phyloP scores from a whole-genome alignment of 1,139 yeast species.

The Pichia sp. region DNA sequence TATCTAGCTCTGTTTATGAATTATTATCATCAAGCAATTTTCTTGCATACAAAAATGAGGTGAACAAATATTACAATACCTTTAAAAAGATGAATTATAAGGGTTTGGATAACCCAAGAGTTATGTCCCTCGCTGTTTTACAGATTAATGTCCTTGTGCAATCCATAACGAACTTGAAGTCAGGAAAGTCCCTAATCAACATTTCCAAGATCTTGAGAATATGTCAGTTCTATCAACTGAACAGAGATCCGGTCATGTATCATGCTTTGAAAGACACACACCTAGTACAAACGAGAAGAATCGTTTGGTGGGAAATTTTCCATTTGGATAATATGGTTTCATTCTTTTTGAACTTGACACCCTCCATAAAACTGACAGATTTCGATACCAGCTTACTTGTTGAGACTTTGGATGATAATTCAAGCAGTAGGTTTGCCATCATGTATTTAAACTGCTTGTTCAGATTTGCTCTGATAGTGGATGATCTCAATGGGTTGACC shows the following conservation, averaged over 20 bases:
- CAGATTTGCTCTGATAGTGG: conserved; percentile 43
- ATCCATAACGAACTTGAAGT: conserved; percentile 19
- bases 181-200: conserved; percentile 19
- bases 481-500: conserved; percentile 40
- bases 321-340: conserved; percentile 53
- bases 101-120: conserved; percentile 19
- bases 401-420: conserved; percentile 13
- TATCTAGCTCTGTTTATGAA: conserved; percentile 15
- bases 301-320: conserved; percentile 62
- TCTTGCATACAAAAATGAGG: conserved; percentile 14
- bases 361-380: conserved; percentile 47
- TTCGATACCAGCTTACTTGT: conserved; percentile 49
- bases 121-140: conserved; percentile 18
- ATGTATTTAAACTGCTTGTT: conserved; percentile 33
- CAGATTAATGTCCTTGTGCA: conserved; percentile 20
- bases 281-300: conserved; percentile 44
- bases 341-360: conserved; percentile 50
- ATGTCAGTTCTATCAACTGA: conserved; percentile 32
- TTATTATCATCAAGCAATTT: conserved; percentile 11
- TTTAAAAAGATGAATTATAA: conserved; percentile 14
- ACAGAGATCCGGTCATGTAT: conserved; percentile 50
- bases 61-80: conserved; percentile 17
- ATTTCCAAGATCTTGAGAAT: conserved; percentile 19
- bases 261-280: conserved; percentile 42
- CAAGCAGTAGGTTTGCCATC: conserved; percentile 34